Percentiles rank a stretch among this genome's conserved stretches.
Conservation (phyloP, 345 rosid species). For the Linum lewisii region DNA sequence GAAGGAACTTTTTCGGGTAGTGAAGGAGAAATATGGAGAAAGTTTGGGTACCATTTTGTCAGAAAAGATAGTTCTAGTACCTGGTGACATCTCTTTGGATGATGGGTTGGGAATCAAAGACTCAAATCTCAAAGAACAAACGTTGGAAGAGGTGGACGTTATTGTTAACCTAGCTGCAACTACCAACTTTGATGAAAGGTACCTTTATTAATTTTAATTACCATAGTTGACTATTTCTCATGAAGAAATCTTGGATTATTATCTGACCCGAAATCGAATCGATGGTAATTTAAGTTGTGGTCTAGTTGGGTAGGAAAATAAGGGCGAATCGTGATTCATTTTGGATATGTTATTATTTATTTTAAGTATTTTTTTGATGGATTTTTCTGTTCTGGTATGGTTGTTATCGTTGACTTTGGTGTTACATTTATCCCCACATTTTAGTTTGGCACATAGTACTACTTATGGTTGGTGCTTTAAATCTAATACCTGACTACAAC, state of each 20-base stretch:
- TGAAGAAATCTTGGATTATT: no score
- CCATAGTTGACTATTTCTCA: conserved; percentile 12
- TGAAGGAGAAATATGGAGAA: conserved; percentile 22
- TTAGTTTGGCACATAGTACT: no score
- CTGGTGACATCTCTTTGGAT: conserved; percentile 20
- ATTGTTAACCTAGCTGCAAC: conserved; percentile 27
- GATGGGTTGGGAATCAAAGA: conserved; percentile 22
- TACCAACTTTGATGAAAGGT: conserved; percentile 35
- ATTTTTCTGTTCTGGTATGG: no score
- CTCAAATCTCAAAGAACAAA: conserved; percentile 12
- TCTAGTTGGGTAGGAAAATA: no score
- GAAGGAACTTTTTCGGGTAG: conserved; percentile 24
- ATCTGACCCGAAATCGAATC: no score
- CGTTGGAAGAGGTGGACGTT: conserved; percentile 17
- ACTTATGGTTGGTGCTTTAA: no score
- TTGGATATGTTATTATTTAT: no score
- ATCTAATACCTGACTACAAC: not conserved
- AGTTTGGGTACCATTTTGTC: conserved; percentile 13
- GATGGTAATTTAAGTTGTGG: no score
- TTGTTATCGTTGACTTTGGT: no score
- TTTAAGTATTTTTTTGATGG: no score
- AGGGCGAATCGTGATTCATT: no score
- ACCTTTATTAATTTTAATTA: not conserved
- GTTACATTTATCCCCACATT: no score
- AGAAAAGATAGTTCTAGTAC: conserved; percentile 17